phyloP scores from a whole-genome alignment of 306 rosid genomes.

The Geum urbanum region DNA sequence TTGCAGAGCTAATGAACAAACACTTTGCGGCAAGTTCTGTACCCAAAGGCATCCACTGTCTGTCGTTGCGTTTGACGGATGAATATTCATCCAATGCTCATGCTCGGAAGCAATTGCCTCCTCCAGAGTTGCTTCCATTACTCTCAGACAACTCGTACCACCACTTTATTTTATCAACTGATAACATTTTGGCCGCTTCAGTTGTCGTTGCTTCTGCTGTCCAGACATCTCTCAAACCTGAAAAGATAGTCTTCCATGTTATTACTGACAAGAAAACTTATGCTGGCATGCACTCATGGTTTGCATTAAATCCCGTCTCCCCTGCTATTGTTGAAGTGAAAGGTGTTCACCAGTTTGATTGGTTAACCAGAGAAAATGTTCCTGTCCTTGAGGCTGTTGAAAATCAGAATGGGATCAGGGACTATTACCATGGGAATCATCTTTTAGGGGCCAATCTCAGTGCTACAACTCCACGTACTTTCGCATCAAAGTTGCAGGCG shows the following conservation, averaged over 20 bases:
- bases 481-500: conserved; percentile 84
- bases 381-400: conserved; percentile 99
- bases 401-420: conserved; percentile 76
- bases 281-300: conserved; percentile 99
- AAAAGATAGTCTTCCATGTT: conserved; percentile 88
- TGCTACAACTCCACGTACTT: conserved; percentile 61
- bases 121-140: conserved; percentile 85
- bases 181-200: conserved; percentile 96
- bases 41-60: conserved; percentile 93
- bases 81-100: conserved; percentile 98
- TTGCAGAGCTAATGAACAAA: conserved; percentile 87
- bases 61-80: conserved; percentile 95
- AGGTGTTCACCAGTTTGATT: conserved; percentile 94
- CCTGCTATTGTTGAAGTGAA: conserved; percentile 96
- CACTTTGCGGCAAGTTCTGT: conserved; percentile 95
- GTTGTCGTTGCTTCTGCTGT: conserved; percentile 94
- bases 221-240: conserved; percentile 74
- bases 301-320: conserved; percentile 80
- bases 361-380: conserved; percentile 99
- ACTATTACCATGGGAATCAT: conserved; percentile 95
- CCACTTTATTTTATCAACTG: conserved; percentile 87
- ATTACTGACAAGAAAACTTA: conserved; percentile 96
- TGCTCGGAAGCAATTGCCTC: conserved; percentile 94
- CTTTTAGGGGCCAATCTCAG: conserved; percentile 60
- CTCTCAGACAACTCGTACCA: conserved; percentile 82